Evolutionary conservation across 768 basidiomycete species (phyloP).

Genomic region (Tulasnella sp.): DNA sequence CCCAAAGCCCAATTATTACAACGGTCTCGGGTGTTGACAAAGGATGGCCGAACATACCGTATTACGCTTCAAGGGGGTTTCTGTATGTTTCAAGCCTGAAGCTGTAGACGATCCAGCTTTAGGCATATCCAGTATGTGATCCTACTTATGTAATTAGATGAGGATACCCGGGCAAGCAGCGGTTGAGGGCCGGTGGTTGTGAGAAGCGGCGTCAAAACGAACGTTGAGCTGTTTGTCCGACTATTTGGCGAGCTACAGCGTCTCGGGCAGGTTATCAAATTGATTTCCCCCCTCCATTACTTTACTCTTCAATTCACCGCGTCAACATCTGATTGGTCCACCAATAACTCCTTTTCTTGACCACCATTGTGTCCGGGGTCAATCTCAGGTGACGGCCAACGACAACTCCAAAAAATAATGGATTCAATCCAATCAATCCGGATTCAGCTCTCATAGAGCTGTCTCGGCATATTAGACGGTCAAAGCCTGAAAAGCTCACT

Average conservation of each 20-base stretch:
- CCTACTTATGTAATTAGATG: too few relatives aligned
- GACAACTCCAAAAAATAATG: too few relatives aligned
- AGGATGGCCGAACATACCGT: neutral
- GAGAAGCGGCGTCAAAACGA: too few relatives aligned
- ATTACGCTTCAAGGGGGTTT: slow-evolving; percentile 11
- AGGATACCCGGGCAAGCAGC: neutral
- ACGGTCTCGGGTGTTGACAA: neutral
- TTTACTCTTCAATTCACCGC: too few relatives aligned
- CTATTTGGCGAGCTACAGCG: neutral
- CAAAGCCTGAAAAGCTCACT: too few relatives aligned
- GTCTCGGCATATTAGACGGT: too few relatives aligned
- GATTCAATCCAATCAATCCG: too few relatives aligned
- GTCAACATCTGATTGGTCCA: slow-evolving; percentile 35
- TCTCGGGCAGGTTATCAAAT: neutral
- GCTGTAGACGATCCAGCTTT: neutral
- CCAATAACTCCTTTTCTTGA: slow-evolving; percentile 75
- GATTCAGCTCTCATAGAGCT: too few relatives aligned
- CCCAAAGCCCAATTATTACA: neutral
- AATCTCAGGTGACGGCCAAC: slow-evolving; percentile 64
- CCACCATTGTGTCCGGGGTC: slow-evolving; percentile 79
- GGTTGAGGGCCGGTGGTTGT: neutral
- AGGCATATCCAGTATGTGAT: too few relatives aligned
- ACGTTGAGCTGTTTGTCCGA: neutral
- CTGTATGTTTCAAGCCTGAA: neutral
- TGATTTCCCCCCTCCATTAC: neutral